phyloP scores from a whole-genome alignment of 139 green algal genomes.

The Chlorella ohadii region DNA sequence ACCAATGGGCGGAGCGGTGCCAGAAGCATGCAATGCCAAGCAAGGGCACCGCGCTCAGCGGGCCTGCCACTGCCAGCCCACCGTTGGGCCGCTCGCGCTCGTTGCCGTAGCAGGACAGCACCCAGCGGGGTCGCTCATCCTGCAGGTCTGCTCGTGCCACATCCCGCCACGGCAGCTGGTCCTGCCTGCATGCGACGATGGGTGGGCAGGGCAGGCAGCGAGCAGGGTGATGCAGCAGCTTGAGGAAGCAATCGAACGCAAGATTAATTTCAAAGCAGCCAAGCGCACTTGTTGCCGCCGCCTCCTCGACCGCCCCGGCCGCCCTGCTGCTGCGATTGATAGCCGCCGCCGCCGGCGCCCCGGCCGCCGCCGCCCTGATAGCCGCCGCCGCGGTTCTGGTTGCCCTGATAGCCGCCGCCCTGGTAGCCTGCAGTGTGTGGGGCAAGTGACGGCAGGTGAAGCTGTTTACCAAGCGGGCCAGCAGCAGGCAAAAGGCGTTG shows the following conservation, averaged over 20 bases:
- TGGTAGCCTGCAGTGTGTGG: neutral
- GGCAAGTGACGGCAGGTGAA: too few relatives aligned
- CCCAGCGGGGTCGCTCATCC: conserved; percentile 56
- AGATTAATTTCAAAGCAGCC: too few relatives aligned
- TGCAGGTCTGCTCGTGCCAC: conserved; percentile 49
- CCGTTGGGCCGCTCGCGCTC: conserved; percentile 47
- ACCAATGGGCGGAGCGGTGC: too few relatives aligned
- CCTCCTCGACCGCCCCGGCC: neutral
- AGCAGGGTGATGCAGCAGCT: neutral
- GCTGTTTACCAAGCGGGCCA: too few relatives aligned
- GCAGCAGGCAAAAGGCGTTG: too few relatives aligned
- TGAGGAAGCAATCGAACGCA: neutral
- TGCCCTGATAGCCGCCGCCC: conserved; percentile 5
- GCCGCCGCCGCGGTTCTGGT: neutral
- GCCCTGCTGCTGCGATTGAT: neutral
- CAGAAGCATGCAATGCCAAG: too few relatives aligned
- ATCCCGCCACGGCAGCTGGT: conserved; percentile 34
- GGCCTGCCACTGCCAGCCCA: too few relatives aligned
- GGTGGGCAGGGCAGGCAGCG: neutral
- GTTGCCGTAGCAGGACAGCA: conserved; percentile 64
- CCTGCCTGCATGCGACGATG: neutral
- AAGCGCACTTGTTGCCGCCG: neutral
- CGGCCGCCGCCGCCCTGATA: neutral
- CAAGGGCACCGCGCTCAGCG: too few relatives aligned
- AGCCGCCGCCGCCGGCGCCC: neutral